Evolutionary conservation across 495 filamentous ascomycete species (phyloP).

Genomic region (Patellaria atrata): DNA sequence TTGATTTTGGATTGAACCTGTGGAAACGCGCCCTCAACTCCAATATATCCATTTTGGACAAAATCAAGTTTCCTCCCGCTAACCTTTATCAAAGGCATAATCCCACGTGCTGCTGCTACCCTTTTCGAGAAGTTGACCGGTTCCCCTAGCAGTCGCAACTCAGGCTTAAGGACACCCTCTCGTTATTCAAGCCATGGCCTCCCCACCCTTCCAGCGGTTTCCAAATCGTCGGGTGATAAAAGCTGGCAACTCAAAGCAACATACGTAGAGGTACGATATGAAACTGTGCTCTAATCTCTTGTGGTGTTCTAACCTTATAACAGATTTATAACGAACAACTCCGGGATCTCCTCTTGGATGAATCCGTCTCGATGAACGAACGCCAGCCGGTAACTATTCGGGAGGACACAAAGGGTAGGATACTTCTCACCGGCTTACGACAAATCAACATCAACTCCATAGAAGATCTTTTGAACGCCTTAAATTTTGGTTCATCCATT

Average conservation of each 20-base stretch:
- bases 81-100: constrained; percentile 59
- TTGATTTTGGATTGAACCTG: neutral
- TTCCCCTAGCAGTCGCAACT: constrained; percentile 41
- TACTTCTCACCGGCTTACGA: constrained; percentile 76
- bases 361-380: constrained; percentile 52
- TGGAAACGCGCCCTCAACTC: neutral
- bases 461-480: constrained; percentile 73
- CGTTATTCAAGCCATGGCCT: constrained; percentile 59
- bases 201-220: constrained; percentile 34
- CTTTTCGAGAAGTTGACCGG: constrained; percentile 80
- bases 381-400: constrained; percentile 68
- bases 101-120: constrained; percentile 74
- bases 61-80: constrained; percentile 1
- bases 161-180: constrained; percentile 60
- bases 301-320: constrained; percentile 1
- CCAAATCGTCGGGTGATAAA: constrained; percentile 45
- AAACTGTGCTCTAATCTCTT: neutral
- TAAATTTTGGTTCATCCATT: constrained; percentile 88
- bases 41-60: neutral
- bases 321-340: constrained; percentile 95
- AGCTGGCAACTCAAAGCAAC: constrained; percentile 90
- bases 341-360: constrained; percentile 77
- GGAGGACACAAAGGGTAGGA: constrained; percentile 90
- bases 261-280: constrained; percentile 63
- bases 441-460: constrained; percentile 84